Conservation (phyloP, 805 yeast species). For the Pichia deserticola region DNA sequence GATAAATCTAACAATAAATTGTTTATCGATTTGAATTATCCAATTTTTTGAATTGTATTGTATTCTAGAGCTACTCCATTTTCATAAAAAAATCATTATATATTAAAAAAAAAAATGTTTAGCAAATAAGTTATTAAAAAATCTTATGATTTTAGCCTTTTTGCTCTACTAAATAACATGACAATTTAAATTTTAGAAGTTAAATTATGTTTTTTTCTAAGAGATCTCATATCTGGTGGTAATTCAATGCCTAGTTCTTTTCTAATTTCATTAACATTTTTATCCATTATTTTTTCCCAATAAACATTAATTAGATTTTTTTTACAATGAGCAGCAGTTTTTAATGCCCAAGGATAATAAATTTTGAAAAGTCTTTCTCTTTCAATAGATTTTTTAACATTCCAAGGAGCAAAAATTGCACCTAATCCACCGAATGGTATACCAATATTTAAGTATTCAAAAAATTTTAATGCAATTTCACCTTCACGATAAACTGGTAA, state of each 20-base stretch:
- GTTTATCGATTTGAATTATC: too few species aligned
- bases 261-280: constrained; percentile 68
- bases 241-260: constrained; percentile 60
- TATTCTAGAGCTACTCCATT: too few species aligned
- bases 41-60: too few species aligned
- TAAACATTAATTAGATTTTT: constrained; percentile 73
- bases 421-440: constrained; percentile 95
- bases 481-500: constrained; percentile 91
- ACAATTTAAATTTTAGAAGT: too few species aligned
- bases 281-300: constrained; percentile 80
- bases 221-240: constrained; percentile 71
- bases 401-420: constrained; percentile 79
- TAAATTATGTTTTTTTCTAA: constrained; percentile 40
- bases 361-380: constrained; percentile 55
- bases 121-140: too few species aligned
- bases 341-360: constrained; percentile 84
- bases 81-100: too few species aligned
- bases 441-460: constrained; percentile 87
- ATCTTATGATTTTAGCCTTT: too few species aligned
- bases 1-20: too few species aligned
- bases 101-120: too few species aligned
- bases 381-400: constrained; percentile 52
- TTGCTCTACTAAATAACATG: too few species aligned
- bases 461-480: constrained; percentile 88
- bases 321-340: constrained; percentile 58